Base-by-base conservation (phyloP, 805 yeast species). In the Saccharomyces mikatae region DNA sequence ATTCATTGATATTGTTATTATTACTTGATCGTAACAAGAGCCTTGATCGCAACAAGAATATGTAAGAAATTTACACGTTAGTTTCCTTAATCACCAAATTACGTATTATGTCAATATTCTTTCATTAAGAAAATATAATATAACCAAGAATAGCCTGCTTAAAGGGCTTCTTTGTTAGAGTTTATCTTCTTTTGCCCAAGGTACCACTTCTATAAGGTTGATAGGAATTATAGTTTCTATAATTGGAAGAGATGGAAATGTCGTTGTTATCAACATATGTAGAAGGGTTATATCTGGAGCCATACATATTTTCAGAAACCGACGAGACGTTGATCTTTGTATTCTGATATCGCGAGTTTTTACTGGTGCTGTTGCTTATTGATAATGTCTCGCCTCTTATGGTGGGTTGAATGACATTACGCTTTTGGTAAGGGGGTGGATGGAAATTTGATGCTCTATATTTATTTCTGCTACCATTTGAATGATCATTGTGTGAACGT, bases 401-500 rank as follows among this genome's bases (percentile, higher is more conserved):
- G 21, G 41, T 41, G 36, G 41, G 41, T 22, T 27, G 24, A 47
- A 26, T 28, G 50, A 47, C 30, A 47, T 28, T 47, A 17, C 22
- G 22, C 21, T 55, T 60, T 31, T 54, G 56, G 36, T 58, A 57
- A 28, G 66, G 61, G 17, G 65, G 61, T 31, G 61, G 55, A 52
- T 60, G 56, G 46, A 57, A 56, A 44, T 59, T 59, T 56, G 63
- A 58, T 46, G 52, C 65, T 60, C 56, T 63, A 52, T 47, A 62
- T 51, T 49, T 55, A 56, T 50, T 62, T 52, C 50, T 56, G 46
- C 54, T 53, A 36, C 48, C 28, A n/a, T 46, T 56, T 52, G 48
- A 8, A 14, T 26, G 30, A 32, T 61, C 56, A 30, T 62, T 54
- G 44, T 56, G 41, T 47, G 51, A 24, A 52, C 46, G 21, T 46